These are phyloP conservation scores for Tricholoma terreum DNA, from an alignment of 768 basidiomycete species.

Conservation along the genomic window DNA sequence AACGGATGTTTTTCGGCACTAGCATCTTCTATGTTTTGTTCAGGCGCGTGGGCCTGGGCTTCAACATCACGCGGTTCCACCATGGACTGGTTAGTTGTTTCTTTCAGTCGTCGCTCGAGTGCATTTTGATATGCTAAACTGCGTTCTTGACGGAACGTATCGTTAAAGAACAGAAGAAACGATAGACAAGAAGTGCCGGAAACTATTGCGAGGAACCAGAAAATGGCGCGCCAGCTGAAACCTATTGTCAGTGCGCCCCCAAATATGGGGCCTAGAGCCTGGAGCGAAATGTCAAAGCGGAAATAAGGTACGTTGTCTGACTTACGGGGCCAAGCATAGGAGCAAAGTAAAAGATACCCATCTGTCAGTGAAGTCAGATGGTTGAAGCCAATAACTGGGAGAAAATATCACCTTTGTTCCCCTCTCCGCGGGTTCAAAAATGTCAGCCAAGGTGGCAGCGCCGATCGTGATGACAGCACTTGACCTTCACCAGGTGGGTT, in stretches of 20 bases:
- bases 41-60: neutral
- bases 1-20: slow-evolving; percentile 24
- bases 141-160: slow-evolving; percentile 81
- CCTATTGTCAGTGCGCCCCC: slow-evolving; percentile 66
- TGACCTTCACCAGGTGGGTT: slow-evolving; percentile 7
- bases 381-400: neutral
- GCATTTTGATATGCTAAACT: slow-evolving; percentile 76
- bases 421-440: slow-evolving; percentile 70
- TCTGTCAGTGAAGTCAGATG: slow-evolving; percentile 26
- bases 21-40: neutral
- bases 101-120: slow-evolving; percentile 41
- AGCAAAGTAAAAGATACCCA: slow-evolving; percentile 80
- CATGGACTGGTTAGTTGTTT: slow-evolving; percentile 14
- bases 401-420: slow-evolving; percentile 52
- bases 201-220: slow-evolving; percentile 77
- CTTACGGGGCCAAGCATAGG: slow-evolving; percentile 69
- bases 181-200: slow-evolving; percentile 49
- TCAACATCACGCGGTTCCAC: neutral
- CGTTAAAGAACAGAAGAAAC: slow-evolving; percentile 70
- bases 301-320: neutral
- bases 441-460: slow-evolving; percentile 75
- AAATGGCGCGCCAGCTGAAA: slow-evolving; percentile 76
- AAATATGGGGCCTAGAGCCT: slow-evolving; percentile 65
- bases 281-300: neutral
- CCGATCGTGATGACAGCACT: slow-evolving; percentile 48